phyloP scores from a whole-genome alignment of 2,329 filamentous ascomycete genomes.

The Ramularia collo-cygni region DNA sequence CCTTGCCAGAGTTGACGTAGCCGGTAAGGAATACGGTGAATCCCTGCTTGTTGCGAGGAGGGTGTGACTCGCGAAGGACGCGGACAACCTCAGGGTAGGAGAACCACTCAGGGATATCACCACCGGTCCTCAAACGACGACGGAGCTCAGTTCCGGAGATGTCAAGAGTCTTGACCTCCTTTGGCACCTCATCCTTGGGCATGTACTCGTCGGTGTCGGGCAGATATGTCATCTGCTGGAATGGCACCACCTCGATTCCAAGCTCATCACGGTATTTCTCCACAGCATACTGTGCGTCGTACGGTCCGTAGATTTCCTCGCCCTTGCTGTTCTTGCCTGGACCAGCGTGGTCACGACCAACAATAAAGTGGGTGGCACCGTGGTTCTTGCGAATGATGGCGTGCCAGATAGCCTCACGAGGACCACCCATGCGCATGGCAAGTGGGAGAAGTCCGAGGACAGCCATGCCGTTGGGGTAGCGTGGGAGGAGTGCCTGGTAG shows the following conservation, averaged over 20 bases:
- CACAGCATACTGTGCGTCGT: constrained; percentile 92
- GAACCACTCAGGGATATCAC: constrained; percentile 98
- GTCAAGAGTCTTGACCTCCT: constrained; percentile 67
- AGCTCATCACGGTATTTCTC: constrained; percentile 96
- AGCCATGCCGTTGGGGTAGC: constrained; percentile 99
- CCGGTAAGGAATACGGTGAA: constrained; percentile 98
- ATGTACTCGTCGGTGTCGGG: constrained; percentile 95
- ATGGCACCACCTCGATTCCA: constrained; percentile 96
- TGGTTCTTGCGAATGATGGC: constrained; percentile 99
- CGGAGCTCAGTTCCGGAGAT: constrained; percentile 69
- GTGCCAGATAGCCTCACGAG: constrained; percentile 98
- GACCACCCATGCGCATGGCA: constrained; percentile 98
- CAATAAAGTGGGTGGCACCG: constrained; percentile 97
- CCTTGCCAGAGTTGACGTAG: constrained; percentile 94
- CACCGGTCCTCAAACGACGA: constrained; percentile 79
- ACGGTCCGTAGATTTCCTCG: constrained; percentile 94
- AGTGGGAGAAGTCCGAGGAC: constrained; percentile 89
- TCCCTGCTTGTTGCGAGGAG: constrained; percentile 80
- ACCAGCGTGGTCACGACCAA: constrained; percentile 95
- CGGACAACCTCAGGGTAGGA: constrained; percentile 98
- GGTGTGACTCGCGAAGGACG: constrained; percentile 94
- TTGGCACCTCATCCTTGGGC: constrained; percentile 81
- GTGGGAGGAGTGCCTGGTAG: constrained; percentile 91
- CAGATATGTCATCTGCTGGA: constrained; percentile 99
- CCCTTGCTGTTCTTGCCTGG: constrained; percentile 98